Base-by-base conservation (phyloP, 495 filamentous ascomycete genomes). In the Podospora didyma region DNA sequence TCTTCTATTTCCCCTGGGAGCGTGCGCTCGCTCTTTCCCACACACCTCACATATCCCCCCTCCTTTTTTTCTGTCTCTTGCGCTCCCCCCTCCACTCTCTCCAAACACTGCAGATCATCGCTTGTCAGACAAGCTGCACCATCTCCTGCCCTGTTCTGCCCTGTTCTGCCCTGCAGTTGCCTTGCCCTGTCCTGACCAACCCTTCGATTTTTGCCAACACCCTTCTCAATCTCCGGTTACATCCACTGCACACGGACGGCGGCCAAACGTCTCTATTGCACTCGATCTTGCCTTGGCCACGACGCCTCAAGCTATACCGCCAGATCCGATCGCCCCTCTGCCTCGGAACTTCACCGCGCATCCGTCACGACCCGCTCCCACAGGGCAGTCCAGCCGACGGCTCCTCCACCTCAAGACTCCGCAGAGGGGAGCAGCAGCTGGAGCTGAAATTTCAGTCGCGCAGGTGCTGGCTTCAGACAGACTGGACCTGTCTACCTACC, bases 61-160 rank as follows among this genome's bases (percentile, higher is more conserved):
- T 49, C 24, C 42, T 52, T 17, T 14, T 45, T 17, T 34, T 22
- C 49, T 57, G 35, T 52, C 46, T 46, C 41, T 20, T 20, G 1
- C 34, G 42, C 26, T 53, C 20, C 52, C 54, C 45, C 34, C 37
- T 45, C 37, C 21, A 20, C 49, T 37, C 44, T 39, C 46, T 51
- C 50, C 51, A 51, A 34, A 46, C 54, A 26, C 41, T 48, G 47
- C 47, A 51, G 60, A 58, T 58, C 55, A 42, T 34, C 60, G 39
- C 47, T 52, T 48, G 48, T 54, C 59, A 61, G 39, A 61, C 59
- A 61, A 49, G 22, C 37, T 37, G 24, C 34, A 49, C n/a, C n/a
- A 26, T 10, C 35, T 49, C 53, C 35, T 26, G 31, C 45, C 47
- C 49, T 49, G 45, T 24, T 46, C 20, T 53, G 19, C 21, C 31